These are phyloP conservation scores for Macrolepiota albuminosa DNA, from an alignment of 768 basidiomycete genomes.

Conservation along the genomic window DNA sequence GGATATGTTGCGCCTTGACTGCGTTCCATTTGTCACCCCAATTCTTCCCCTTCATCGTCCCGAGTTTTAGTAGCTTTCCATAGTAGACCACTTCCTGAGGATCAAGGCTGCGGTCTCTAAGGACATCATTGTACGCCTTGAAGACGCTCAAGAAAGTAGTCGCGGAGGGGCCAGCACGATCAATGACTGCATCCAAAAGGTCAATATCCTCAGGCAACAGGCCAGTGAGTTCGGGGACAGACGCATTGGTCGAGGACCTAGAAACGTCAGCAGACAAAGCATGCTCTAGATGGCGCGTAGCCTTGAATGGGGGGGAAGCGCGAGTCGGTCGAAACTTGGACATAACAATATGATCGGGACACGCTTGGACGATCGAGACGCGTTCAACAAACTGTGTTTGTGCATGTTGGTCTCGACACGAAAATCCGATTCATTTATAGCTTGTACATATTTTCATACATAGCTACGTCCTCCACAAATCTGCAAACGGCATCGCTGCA, in stretches of 20 bases:
- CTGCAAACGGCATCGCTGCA: conserved; percentile 6
- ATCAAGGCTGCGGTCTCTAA: conserved; percentile 72
- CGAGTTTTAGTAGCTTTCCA: conserved; percentile 76
- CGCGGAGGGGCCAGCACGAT: conserved; percentile 59
- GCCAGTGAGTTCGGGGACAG: conserved; percentile 46
- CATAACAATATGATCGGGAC: conserved; percentile 24
- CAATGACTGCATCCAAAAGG: conserved; percentile 71
- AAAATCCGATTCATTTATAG: neutral
- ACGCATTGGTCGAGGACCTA: conserved; percentile 28
- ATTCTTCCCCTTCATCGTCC: conserved; percentile 71
- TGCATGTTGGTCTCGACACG: neutral
- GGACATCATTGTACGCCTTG: conserved; percentile 79
- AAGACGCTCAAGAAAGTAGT: conserved; percentile 79
- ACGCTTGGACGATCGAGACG: neutral
- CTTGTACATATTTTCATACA: neutral
- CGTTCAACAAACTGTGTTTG: conserved; percentile 13
- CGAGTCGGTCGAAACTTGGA: conserved; percentile 41
- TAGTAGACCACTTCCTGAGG: conserved; percentile 79
- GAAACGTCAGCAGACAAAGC: conserved; percentile 30
- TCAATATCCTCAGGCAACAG: conserved; percentile 56
- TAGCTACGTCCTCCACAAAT: conserved; percentile 12
- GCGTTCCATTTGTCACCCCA: conserved; percentile 82
- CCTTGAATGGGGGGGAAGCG: conserved; percentile 41
- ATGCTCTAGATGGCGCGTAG: conserved; percentile 18
- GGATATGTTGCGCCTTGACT: conserved; percentile 55